Conservation (phyloP, 2,329 filamentous ascomycete genomes). For the Alternaria viburni region DNA sequence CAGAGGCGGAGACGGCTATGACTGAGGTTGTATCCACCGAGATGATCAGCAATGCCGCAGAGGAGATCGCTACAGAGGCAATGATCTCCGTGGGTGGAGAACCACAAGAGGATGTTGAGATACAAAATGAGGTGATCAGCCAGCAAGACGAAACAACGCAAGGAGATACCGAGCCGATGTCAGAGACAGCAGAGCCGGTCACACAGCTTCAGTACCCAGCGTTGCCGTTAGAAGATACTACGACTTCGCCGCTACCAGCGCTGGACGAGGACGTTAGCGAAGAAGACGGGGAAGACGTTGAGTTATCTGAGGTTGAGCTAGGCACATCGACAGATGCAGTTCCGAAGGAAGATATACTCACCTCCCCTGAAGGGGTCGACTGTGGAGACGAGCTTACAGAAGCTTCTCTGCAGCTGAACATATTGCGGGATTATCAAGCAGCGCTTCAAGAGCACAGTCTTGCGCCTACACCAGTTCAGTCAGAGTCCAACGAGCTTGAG, state of each 20-base stretch:
- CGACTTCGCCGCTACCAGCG: not conserved
- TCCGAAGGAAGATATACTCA: not conserved
- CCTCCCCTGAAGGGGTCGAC: not conserved
- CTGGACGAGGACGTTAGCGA: conserved; percentile 2
- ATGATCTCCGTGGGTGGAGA: not conserved
- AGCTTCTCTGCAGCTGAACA: conserved; percentile 39
- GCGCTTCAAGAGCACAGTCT: not conserved
- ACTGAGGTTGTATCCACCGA: not conserved
- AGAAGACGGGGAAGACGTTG: not conserved
- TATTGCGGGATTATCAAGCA: conserved; percentile 30
- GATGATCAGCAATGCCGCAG: not conserved
- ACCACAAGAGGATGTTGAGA: not conserved
- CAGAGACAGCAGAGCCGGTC: not conserved
- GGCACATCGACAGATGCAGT: not conserved
- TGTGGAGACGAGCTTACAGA: conserved; percentile 37
- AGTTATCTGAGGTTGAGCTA: conserved; percentile 1
- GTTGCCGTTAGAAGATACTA: conserved; percentile 5
- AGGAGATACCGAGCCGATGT: not conserved
- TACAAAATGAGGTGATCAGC: not conserved
- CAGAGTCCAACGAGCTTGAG: not conserved
- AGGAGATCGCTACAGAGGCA: not conserved
- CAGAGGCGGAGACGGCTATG: not conserved
- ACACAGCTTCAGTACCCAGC: conserved; percentile 19
- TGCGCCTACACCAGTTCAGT: not conserved
- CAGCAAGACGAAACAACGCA: not conserved